Evolutionary conservation across 352 stramenopile species (phyloP), one percentile per base, ranked within the genome.

Genomic region (Phytopythium helicoides): DNA sequence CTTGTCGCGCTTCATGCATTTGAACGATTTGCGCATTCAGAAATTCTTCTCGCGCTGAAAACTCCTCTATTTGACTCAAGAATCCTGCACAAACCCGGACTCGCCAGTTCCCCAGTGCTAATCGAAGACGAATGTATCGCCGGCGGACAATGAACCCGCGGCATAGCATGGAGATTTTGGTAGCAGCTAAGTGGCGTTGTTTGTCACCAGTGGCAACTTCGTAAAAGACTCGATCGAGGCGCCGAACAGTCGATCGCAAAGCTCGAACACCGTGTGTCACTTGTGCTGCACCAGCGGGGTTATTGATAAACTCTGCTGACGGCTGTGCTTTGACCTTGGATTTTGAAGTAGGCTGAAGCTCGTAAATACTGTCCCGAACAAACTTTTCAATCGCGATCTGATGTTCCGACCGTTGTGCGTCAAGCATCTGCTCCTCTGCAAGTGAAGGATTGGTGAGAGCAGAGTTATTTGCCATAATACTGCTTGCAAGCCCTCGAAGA

Each of bases 221-320:
- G 44, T 86, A 80, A 52, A 90, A 92, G 11, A 90, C 81, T 37
- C 81, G 81, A 39, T 92, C 81, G 8, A 90, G 67, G 2, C 81
- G 60, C 2, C 76, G 75, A 8, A 88, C 65, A 0, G 76, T 87
- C 18, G 81, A 83, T 28, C 79, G 76, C 4, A 92, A 56, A 23
- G 84, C 75, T 11, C 81, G 76, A 18, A 90, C 75, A 4, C 64
- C 64, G 46, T 84, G 66, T 1, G 64, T 83, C 31, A 92, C 67
- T 35, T 87, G 69, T 2, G 79, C 79, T 7, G 74, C 69, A 1
- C 41, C 41, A 19, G 14, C 22, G 5, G 28, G 28, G 9, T 33
- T 33, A 9, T 33, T 33, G 28, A 9, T 33, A 33, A 33, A 33
- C 5, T 33, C 9, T 10, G 21, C 26, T 46, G 23, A 15, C 12